Base-by-base conservation (phyloP, 495 filamentous ascomycete genomes). In the Glarea lozoyensis region DNA sequence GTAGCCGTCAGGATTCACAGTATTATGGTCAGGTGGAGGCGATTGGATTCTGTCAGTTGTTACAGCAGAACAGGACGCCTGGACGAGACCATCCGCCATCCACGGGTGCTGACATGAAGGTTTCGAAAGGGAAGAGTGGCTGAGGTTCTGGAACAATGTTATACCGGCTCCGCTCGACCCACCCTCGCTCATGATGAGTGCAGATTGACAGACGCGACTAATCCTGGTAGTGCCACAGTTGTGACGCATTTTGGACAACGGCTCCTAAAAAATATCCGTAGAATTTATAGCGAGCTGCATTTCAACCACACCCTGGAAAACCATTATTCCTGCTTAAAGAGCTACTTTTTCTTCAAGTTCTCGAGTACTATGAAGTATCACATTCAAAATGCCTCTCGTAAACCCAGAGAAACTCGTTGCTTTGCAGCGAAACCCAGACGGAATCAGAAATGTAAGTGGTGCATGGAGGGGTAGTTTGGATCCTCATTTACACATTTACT, bases 401-500 rank as follows among this genome's bases (percentile, higher is more conserved):
- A 84, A 70, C 42, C 78, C 87, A 43, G 85, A 94, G 46, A 86
- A 93, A 67, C 74, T 95, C 40, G 82, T 88, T 51, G 73, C 73
- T 61, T 75, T 95, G 46, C 88, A 95, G 69, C 77, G 75, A 60
- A 82, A 86, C 53, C 76, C 86, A 37, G 81, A 92, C 45, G 82
- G 82, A 60, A 82, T 95, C 61, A 74, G 88, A 68, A 95, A 95
- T 75, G 88, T 90, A 72, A 59, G 69, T 61, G 58, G 42, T 19
- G 7, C 11, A 46, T 44, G 40, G 48, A 25, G 52, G 48, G 55
- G 60, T 62, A 55, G 63, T 61, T 60, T 56, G 50, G 60, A 55
- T 52, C 54, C 30, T 7, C 52, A 53, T 59, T 58, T 42, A 57
- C 52, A 48, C 27, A 41, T 23, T 33, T 44, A 37, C 41, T 55